A percentile compares a stretch with the other conserved stretches of the same genome.
Evolutionary conservation across 768 basidiomycete genomes (phyloP).

Genomic region (Lyophyllum shimeji): DNA sequence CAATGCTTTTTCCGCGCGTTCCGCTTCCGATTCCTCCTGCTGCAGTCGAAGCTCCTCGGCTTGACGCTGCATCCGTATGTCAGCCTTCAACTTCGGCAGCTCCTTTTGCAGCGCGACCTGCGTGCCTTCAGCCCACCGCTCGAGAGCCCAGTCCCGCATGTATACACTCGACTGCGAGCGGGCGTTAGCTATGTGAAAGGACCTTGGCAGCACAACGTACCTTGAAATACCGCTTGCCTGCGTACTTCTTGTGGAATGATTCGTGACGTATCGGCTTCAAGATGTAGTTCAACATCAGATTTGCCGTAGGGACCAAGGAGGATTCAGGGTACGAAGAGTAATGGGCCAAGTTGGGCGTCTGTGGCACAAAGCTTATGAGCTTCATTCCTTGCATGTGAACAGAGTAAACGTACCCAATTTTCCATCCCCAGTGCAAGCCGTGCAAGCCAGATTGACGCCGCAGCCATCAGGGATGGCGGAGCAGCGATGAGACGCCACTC

Average conservation of each 20-base stretch:
- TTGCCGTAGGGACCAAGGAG: conserved; percentile 82
- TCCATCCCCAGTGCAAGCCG: conserved; percentile 77
- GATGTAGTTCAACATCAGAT: conserved; percentile 91
- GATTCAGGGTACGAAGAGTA: conserved; percentile 92
- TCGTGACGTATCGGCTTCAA: conserved; percentile 77
- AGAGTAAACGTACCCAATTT: conserved; percentile 71
- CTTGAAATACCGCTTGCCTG: conserved; percentile 87
- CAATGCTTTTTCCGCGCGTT: not conserved
- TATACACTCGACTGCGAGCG: conserved; percentile 69
- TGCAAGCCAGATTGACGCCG: conserved; percentile 88
- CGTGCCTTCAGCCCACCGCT: conserved; percentile 65
- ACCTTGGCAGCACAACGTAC: conserved; percentile 34
- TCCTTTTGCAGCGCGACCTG: conserved; percentile 61
- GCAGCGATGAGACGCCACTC: conserved; percentile 84
- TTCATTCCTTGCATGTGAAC: not conserved
- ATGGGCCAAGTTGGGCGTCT: conserved; percentile 87
- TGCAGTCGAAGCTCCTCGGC: conserved; percentile 26
- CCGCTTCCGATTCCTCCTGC: conserved; percentile 13
- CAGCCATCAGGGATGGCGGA: conserved; percentile 85
- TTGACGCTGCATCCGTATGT: conserved; percentile 44
- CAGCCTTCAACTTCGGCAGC: conserved; percentile 57
- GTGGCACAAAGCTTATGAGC: not conserved
- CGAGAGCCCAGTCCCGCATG: conserved; percentile 83
- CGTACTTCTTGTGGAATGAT: conserved; percentile 93
- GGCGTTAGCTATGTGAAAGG: not conserved